These are phyloP conservation scores for Neurospora sp. DNA, from an alignment of 495 filamentous ascomycete genomes.

Conservation along the genomic window DNA sequence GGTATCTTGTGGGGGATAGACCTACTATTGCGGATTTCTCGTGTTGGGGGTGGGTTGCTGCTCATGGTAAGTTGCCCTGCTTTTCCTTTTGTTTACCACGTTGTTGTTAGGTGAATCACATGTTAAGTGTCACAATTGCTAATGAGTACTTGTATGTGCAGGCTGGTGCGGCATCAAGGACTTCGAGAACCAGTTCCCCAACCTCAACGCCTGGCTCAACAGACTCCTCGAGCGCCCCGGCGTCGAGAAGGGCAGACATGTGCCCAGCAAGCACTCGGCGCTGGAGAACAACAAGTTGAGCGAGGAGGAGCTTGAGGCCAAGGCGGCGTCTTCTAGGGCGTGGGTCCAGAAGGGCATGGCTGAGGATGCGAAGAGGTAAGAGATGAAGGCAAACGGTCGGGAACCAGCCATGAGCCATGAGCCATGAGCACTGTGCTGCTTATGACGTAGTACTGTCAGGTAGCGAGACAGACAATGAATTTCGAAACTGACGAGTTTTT, in stretches of 20 bases:
- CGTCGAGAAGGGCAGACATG: slow-evolving; percentile 67
- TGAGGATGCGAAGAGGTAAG: slow-evolving; percentile 52
- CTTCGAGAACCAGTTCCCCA: slow-evolving; percentile 53
- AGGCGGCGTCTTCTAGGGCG: slow-evolving; percentile 32
- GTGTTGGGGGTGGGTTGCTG: slow-evolving; percentile 64
- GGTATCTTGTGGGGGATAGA: slow-evolving; percentile 68
- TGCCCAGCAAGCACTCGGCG: slow-evolving; percentile 59
- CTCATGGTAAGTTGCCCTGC: slow-evolving; percentile 26
- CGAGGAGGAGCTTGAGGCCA: slow-evolving; percentile 36
- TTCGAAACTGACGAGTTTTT: neutral
- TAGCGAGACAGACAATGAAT: neutral
- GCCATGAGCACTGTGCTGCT: neutral
- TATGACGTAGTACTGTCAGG: neutral
- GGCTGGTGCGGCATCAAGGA: slow-evolving; percentile 69
- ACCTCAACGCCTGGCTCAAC: slow-evolving; percentile 55
- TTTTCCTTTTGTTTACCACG: too few relatives aligned
- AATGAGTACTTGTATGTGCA: neutral
- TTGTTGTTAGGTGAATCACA: too few relatives aligned
- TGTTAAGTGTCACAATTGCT: neutral
- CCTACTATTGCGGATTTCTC: slow-evolving; percentile 79
- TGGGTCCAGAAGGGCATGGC: slow-evolving; percentile 61
- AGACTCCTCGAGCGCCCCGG: slow-evolving; percentile 53
- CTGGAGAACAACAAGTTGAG: slow-evolving; percentile 34
- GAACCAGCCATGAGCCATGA: neutral
- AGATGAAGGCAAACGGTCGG: neutral